Evolutionary conservation across 164 flowering plant genomes (phyloP).

Genomic region (Paratinospora sagittata): DNA sequence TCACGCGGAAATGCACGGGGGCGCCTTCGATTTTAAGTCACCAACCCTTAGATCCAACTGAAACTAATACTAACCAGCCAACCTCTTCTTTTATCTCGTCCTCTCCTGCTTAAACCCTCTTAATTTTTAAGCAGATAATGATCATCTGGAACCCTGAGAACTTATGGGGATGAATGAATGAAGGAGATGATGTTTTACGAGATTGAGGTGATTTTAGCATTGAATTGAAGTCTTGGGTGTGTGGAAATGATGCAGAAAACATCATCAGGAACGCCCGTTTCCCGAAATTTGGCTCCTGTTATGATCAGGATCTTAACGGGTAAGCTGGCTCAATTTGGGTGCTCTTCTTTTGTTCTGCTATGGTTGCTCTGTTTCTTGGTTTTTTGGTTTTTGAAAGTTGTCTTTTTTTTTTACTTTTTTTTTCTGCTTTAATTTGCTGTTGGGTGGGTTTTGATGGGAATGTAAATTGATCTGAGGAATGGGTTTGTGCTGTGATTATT

Average conservation of each 20-base stretch:
- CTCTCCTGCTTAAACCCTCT: background rate
- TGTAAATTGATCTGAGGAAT: background rate
- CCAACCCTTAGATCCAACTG: conserved; percentile 15
- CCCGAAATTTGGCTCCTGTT: conserved; percentile 19
- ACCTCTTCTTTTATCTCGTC: background rate
- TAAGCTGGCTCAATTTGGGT: conserved; percentile 11
- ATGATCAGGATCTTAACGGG: conserved; percentile 30
- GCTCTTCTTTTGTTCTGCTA: background rate
- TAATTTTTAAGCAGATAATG: background rate
- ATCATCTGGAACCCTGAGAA: background rate
- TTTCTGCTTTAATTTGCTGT: background rate
- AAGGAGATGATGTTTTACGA: background rate
- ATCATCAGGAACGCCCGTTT: conserved; percentile 17
- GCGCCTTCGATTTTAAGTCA: conserved; percentile 7
- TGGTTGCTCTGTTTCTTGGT: background rate
- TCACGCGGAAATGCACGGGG: background rate
- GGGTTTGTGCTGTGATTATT: background rate
- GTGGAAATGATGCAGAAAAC: background rate
- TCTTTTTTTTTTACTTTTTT: background rate
- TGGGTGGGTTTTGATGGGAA: background rate
- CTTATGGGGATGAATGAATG: background rate
- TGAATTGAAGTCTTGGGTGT: background rate
- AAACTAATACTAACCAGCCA: background rate
- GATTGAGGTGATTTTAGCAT: background rate
- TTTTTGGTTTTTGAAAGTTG: background rate